Conservation (phyloP, 768 basidiomycete species). For the Glaciozyma martinii region DNA sequence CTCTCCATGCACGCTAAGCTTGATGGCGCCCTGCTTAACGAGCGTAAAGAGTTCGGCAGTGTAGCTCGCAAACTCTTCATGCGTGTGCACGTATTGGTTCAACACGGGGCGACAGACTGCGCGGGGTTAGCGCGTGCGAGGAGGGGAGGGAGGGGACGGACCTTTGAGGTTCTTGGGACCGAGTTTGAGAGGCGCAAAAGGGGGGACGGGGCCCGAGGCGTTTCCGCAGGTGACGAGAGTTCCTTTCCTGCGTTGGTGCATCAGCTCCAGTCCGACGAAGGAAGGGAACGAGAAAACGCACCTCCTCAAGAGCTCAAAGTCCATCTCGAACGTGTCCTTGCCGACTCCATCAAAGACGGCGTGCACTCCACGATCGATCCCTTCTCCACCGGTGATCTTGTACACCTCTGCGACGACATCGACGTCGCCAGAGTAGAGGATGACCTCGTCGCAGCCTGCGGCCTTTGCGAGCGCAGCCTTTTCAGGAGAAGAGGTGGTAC, state of each 20-base stretch:
- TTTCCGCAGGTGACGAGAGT: constrained; percentile 87
- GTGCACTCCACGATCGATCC: constrained; percentile 47
- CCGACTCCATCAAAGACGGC: constrained; percentile 94
- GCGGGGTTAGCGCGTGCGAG: too few species aligned
- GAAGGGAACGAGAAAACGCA: constrained; percentile 5
- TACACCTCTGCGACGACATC: constrained; percentile 53
- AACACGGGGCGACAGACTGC: constrained; percentile 46
- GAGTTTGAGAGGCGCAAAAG: constrained; percentile 65
- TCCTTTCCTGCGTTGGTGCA: constrained; percentile 67
- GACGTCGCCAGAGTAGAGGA: constrained; percentile 61
- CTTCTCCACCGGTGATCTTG: constrained; percentile 33
- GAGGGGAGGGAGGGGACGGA: constrained; percentile 7
- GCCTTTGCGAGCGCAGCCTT: constrained; percentile 72
- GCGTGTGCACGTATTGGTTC: constrained; percentile 58
- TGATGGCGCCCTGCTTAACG: constrained; percentile 53
- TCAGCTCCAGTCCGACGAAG: constrained; percentile 45
- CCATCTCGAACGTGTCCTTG: constrained; percentile 67
- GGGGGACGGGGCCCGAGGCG: constrained; percentile 72
- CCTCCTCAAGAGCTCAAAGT: constrained; percentile 27
- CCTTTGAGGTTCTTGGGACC: constrained; percentile 68
- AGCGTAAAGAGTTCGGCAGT: constrained; percentile 55
- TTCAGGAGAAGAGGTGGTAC: constrained; percentile 73
- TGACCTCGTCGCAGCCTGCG: constrained; percentile 77
- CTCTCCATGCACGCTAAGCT: constrained; percentile 56
- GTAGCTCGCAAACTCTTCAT: constrained; percentile 65